Evolutionary conservation across 495 filamentous ascomycete genomes (phyloP), one percentile per base, ranked within the genome.

Genomic region (Neurospora sp.): DNA sequence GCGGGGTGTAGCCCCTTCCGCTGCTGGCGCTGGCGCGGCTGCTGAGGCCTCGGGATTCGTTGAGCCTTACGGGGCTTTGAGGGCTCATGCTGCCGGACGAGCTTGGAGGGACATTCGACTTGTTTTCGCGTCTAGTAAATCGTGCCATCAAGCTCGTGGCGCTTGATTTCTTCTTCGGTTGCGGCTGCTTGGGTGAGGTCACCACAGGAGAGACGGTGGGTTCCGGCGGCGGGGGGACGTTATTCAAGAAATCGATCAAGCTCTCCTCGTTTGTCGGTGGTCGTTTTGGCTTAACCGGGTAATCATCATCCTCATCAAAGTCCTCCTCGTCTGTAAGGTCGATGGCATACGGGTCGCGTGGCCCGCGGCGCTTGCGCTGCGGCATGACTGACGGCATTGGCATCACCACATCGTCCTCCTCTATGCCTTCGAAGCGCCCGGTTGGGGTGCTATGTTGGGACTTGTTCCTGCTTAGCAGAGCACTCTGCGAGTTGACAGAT

Each of bases 321-420:
- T 93, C 89, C 23, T 95, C 92, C 40, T 95, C 92, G 75, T 95
- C 93, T 74, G 92, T 93, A 49, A 91, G 86, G 75, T 97, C 95
- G 73, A 98, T 92, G 41, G 94, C 92, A 76, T 98, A 98, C 1
- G 96, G 95, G 77, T 99, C 96, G 54, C 87, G 91, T 54, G 93
- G 89, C 37, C 94, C 90, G 46, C 90, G 88, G 70, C 90, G 92
- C 76, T 91, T 97, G 73, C 93, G 90, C 66, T 86, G 85, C 5
- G 87, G 87, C 78, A 87, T 85, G 14, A 14, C 54, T 35, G 54
- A 66, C 2, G 54, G 54, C 54, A 66, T 66, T 9, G 27, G 27
- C 54, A 35, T 66, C 75, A 82, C 81, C 76, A 86, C 85, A 70
- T 88, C 86, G 37, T 84, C 82, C 16, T 83, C 81, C 39, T 83